phyloP scores from a whole-genome alignment of 2,329 filamentous ascomycete species.

The Aspergillus brasiliensis region DNA sequence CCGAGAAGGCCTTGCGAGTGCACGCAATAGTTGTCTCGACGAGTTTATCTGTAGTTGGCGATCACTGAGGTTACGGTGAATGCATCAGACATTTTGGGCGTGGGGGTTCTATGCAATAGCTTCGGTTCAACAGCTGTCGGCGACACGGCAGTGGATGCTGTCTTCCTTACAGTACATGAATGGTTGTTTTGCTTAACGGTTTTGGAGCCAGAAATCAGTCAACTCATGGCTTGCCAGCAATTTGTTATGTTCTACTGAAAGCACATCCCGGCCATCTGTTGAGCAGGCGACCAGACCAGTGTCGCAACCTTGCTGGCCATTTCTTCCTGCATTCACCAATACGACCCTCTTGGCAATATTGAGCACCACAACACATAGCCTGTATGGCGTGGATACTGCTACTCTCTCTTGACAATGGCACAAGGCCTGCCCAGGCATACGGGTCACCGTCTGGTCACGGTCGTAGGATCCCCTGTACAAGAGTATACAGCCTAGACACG shows the following conservation, averaged over 20 bases:
- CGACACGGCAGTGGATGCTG: slow-evolving; percentile 48
- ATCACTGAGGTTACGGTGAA: slow-evolving; percentile 13
- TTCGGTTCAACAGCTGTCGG: slow-evolving; percentile 47
- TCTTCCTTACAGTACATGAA: slow-evolving; percentile 48
- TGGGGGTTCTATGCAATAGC: slow-evolving; percentile 42
- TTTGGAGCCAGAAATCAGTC: slow-evolving; percentile 49
- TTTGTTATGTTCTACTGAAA: slow-evolving; percentile 48
- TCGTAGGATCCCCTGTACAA: slow-evolving; percentile 56
- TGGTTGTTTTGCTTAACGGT: slow-evolving; percentile 47
- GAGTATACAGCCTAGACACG: slow-evolving; percentile 54
- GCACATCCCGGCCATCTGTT: slow-evolving; percentile 52
- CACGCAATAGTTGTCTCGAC: slow-evolving; percentile 22
- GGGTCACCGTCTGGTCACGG: slow-evolving; percentile 48
- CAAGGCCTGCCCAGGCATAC: slow-evolving; percentile 49
- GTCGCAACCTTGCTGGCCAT: slow-evolving; percentile 47
- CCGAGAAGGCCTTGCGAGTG: neutral
- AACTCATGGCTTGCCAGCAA: slow-evolving; percentile 48
- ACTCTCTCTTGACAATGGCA: slow-evolving; percentile 47
- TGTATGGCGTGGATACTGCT: slow-evolving; percentile 50
- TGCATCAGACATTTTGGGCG: slow-evolving; percentile 28
- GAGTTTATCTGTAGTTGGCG: slow-evolving; percentile 4
- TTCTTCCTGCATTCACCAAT: slow-evolving; percentile 52
- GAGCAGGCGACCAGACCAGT: slow-evolving; percentile 24
- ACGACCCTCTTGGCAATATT: slow-evolving; percentile 49
- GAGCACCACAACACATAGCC: slow-evolving; percentile 53